Evolutionary conservation across 73 alveolate species (phyloP), one percentile per base, ranked within the genome.

Genomic region (Effrenium voratum): DNA sequence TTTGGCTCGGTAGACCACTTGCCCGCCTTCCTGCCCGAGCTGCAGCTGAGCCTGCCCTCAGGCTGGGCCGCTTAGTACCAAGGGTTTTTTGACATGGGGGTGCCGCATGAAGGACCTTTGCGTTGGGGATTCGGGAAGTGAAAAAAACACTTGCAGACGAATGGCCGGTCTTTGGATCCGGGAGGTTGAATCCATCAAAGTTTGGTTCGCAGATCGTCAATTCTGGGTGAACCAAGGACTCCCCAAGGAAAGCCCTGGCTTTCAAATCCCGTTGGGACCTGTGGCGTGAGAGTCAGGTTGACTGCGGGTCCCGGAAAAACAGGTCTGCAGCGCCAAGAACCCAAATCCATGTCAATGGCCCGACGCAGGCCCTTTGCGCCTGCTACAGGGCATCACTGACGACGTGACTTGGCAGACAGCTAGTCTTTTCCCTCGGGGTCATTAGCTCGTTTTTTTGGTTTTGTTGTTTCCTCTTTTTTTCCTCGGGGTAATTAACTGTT

Each of bases 1-100:
- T 87, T 66, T n/a, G 95, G 93, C 22, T 90, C 97, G 5, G 97
- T 90, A 75, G 97, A 90, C 43, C 97, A 90, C 75, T 36, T 90
- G 59, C 97, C 97, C 10, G 88, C 97, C 43, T 90, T 90, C 32
- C 76, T 90, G 34, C 97, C 97, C 13, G 88, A 68, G 41, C 57
- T 90, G 55, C 40, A 34, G 41, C 73, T 90, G 75, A 50, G 70
- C 45, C 76, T 90, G 36, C 97, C 97, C 2, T 68, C 97, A 46
- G 97, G 94, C 46, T 2, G 34, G 81, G 82, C 16, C 76, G 55
- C 30, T 15, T 1, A 32, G 36, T 34, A 40, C n/a, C 83, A n/a
- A 4, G n/a, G 91, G 38, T 26, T n/a, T 45, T 1, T 32, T 70
- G 82, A 19, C 45, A 5, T 70, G 19, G 19, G 82, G 82, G 28